A percentile compares a stretch with the other conserved stretches of the same genome.
Evolutionary conservation across 2,329 filamentous ascomycete species (phyloP).

Genomic region (Zymoseptoria brevis): DNA sequence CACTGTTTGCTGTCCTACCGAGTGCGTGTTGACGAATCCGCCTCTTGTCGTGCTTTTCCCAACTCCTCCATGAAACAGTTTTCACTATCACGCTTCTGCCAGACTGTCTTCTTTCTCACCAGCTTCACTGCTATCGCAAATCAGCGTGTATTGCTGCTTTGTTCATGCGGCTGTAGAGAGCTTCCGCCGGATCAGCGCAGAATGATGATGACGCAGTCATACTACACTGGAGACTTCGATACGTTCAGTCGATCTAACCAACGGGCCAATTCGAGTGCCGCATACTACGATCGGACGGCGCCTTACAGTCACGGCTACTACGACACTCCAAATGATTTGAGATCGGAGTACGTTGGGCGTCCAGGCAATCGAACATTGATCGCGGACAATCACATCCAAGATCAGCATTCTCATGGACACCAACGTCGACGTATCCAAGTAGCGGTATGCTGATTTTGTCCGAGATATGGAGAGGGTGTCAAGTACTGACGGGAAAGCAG

Average conservation of each 20-base stretch:
- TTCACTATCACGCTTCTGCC: background rate
- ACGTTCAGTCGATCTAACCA: slow-evolving; percentile 17
- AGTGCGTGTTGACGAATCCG: background rate
- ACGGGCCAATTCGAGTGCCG: slow-evolving; percentile 14
- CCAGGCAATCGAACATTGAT: slow-evolving; percentile 18
- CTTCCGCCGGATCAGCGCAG: slow-evolving; percentile 9
- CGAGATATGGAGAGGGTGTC: background rate
- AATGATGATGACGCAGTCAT: slow-evolving; percentile 27
- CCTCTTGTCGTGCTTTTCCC: background rate
- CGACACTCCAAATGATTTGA: slow-evolving; percentile 20
- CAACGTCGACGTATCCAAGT: slow-evolving; percentile 47
- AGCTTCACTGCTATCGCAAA: background rate
- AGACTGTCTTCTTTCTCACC: background rate
- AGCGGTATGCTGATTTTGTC: slow-evolving; percentile 35
- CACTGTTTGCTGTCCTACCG: background rate
- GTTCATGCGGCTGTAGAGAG: slow-evolving; percentile 12
- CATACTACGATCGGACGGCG: slow-evolving; percentile 21
- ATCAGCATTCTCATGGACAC: slow-evolving; percentile 27
- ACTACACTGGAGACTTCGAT: slow-evolving; percentile 23
- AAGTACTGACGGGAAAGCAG: slow-evolving; percentile 40
- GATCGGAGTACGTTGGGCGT: slow-evolving; percentile 17
- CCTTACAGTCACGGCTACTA: slow-evolving; percentile 21
- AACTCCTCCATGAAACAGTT: background rate
- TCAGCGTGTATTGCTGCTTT: background rate
- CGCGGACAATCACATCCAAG: slow-evolving; percentile 26